Percentiles rank a stretch among this genome's conserved stretches.
phyloP scores from a whole-genome alignment of 1,284 basidiomycete genomes.

The Lentinus polychrous region DNA sequence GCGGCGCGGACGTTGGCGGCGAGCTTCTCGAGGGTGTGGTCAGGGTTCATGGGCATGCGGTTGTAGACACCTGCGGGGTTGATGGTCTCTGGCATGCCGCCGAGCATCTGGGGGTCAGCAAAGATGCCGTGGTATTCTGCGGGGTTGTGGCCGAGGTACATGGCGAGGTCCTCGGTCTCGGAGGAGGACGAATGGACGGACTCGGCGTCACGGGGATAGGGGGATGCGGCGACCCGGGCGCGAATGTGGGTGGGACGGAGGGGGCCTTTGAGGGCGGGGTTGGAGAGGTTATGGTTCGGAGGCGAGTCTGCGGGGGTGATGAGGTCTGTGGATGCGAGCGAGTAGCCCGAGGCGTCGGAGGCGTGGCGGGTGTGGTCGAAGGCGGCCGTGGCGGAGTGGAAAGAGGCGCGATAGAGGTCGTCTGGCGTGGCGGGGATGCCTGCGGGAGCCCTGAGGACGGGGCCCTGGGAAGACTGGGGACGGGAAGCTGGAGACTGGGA shows the following conservation, averaged over 20 bases:
- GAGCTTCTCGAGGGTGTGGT: slow-evolving; percentile 77
- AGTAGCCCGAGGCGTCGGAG: slow-evolving; percentile 33
- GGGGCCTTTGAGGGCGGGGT: slow-evolving; percentile 65
- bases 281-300: slow-evolving; percentile 61
- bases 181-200: slow-evolving; percentile 79
- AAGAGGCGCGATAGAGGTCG: slow-evolving; percentile 61
- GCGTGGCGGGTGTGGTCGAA: slow-evolving; percentile 28
- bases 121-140: slow-evolving; percentile 52
- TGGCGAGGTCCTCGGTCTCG: slow-evolving; percentile 76
- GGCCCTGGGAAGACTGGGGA: slow-evolving; percentile 68
- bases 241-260: slow-evolving; percentile 68
- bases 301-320: slow-evolving; percentile 54
- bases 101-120: slow-evolving; percentile 28
- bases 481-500: slow-evolving; percentile 65
- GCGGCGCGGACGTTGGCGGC: slow-evolving; percentile 81
- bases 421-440: slow-evolving; percentile 45
- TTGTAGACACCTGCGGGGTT: slow-evolving; percentile 64
- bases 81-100: slow-evolving; percentile 49
- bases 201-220: slow-evolving; percentile 77
- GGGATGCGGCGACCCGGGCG: slow-evolving; percentile 69
- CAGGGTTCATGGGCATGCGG: slow-evolving; percentile 64
- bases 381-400: slow-evolving; percentile 28
- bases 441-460: slow-evolving; percentile 42
- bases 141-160: slow-evolving; percentile 54
- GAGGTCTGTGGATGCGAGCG: slow-evolving; percentile 35